phyloP scores from a whole-genome alignment of 306 rosid genomes.

The Fragaria ananassa region DNA sequence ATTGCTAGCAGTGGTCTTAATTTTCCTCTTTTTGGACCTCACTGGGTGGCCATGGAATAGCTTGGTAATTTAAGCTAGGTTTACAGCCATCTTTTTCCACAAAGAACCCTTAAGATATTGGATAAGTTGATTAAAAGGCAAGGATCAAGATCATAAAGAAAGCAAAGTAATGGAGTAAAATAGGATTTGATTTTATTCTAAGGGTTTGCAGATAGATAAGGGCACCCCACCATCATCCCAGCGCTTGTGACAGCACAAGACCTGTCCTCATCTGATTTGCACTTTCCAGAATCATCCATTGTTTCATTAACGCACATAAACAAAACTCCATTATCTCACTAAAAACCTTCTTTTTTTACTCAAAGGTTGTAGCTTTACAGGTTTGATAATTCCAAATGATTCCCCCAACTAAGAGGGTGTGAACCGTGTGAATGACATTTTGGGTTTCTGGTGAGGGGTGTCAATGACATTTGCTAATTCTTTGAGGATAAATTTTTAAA shows the following conservation, averaged over 20 bases:
- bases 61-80: neutral
- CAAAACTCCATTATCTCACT: neutral
- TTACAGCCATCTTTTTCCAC: neutral
- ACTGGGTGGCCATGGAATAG: neutral
- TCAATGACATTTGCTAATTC: neutral
- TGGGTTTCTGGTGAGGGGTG: neutral
- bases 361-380: neutral
- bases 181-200: neutral
- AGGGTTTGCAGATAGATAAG: neutral
- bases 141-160: neutral
- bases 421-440: neutral
- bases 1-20: neutral
- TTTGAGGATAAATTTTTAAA: neutral
- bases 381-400: neutral
- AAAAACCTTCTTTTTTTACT: neutral
- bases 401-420: neutral
- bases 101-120: neutral
- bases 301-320: neutral
- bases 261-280: neutral
- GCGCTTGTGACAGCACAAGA: constrained; percentile 4
- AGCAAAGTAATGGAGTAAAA: neutral
- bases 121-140: constrained; percentile 10
- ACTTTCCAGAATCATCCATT: constrained; percentile 19
- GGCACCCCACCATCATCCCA: constrained; percentile 8
- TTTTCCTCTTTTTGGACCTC: neutral